Base-by-base conservation (phyloP, 257 asterid genomes). In the Ophiorrhiza pumila region DNA sequence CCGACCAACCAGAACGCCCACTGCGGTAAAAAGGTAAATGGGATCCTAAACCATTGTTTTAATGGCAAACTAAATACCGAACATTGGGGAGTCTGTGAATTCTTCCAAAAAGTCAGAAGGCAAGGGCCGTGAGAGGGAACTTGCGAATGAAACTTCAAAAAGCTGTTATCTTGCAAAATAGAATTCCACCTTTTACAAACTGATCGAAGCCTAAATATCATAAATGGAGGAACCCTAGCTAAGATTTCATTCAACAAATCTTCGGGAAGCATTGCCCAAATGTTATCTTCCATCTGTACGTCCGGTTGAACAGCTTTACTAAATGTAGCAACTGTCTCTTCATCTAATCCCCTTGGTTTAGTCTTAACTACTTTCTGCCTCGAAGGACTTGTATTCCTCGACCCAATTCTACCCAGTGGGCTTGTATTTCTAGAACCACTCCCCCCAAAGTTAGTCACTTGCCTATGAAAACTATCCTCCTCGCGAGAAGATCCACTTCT, bases 1-100 rank as follows among this genome's bases (percentile, higher is more conserved):
- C 99, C 99, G n/a, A 95, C 98, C 82, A 95, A 56, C 98, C 98
- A 91, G 76, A 85, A 90, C 18, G 98, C 96, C 99, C 99, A 95
- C 13, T 72, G 89, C 0, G 99, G 99, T 42, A 95, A 85, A 80
- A 95, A 95, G 0, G 85, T 84, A 71, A 95, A 95, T 1, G 98
- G 99, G 66, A 95, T 87, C 71, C 96, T 85, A 79, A 92, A 95
- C 98, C 98, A 92, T 75, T 95, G 99, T 79, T 92, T 95, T 72
- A 95, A 74, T 0, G 99, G 99, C 86, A 95, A 79, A 82, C 99
- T 95, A 59, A 88, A 95, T 25, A 95, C 97, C 0, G 98, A 92
- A 68, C 99, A 95, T 72, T 92, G 99, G 45, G 95, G 96, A 35
- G 88, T 92, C 76, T 87, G 97, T 0, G 96, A 80, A 72, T 89